Conservation (phyloP, 371 early-diverging fungal species). For the Mycotypha africana region DNA sequence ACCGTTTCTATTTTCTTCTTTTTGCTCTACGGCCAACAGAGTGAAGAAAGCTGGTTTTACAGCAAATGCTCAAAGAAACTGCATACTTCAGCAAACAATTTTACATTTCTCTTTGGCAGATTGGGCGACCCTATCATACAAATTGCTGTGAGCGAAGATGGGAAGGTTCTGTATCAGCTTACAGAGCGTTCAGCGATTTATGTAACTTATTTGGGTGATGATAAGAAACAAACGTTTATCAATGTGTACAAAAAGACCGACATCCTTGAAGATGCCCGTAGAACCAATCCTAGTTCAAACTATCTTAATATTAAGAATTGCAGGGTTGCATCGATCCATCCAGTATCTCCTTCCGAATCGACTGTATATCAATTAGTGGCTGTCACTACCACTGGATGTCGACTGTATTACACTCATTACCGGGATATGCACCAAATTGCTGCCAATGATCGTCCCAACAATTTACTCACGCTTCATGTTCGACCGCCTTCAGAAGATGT, state of each 20-base stretch:
- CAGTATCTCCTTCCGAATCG: conserved; percentile 55
- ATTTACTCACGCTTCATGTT: conserved; percentile 60
- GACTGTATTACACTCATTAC: conserved; percentile 64
- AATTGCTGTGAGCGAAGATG: conserved; percentile 57
- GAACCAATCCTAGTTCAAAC: conserved; percentile 33
- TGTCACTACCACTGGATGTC: conserved; percentile 62
- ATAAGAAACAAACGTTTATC: conserved; percentile 12
- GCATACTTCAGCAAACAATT: conserved; percentile 7
- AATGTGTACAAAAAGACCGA: conserved; percentile 14
- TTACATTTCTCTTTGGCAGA: conserved; percentile 8
- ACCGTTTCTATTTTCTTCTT: no score
- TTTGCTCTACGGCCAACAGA: conserved; percentile 13
- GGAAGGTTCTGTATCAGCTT: conserved; percentile 26
- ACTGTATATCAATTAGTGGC: conserved; percentile 60
- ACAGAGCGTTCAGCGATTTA: conserved; percentile 56
- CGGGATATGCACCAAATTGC: conserved; percentile 7
- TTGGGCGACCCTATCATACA: conserved; percentile 44
- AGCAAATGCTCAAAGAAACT: conserved; percentile 65
- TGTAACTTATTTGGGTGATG: conserved; percentile 38
- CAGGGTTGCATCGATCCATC: conserved; percentile 61
- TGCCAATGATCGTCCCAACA: conserved; percentile 23
- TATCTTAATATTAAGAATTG: conserved; percentile 33
- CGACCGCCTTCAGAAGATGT: conserved; percentile 46
- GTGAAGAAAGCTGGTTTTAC: conserved; percentile 82
- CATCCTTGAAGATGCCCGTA: conserved; percentile 28